A percentile compares a stretch with the other conserved stretches of the same genome.
phyloP scores from a whole-genome alignment of 495 filamentous ascomycete genomes.

The Beverwykella pulmonaria region DNA sequence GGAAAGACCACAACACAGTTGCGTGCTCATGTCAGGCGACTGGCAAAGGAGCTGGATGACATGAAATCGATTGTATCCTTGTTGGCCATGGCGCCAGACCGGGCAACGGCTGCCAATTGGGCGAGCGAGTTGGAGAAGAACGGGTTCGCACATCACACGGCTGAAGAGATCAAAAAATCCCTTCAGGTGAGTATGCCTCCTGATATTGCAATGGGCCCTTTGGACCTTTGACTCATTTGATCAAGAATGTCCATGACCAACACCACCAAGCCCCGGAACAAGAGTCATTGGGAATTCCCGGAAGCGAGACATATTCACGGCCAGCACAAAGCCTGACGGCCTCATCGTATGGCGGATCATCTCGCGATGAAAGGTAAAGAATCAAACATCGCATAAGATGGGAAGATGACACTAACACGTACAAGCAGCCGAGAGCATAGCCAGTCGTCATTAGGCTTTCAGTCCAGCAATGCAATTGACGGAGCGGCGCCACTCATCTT shows the following conservation, averaged over 20 bases:
- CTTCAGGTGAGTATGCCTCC: constrained; percentile 19
- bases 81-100: constrained; percentile 29
- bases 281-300: constrained; percentile 3
- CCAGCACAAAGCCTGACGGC: constrained; percentile 15
- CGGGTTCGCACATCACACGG: constrained; percentile 32
- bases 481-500: constrained; percentile 2
- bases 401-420: constrained; percentile 9
- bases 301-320: constrained; percentile 7
- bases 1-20: constrained; percentile 35
- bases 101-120: constrained; percentile 16
- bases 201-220: not conserved
- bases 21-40: constrained; percentile 26
- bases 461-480: constrained; percentile 7
- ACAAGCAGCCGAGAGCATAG: constrained; percentile 22
- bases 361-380: constrained; percentile 26
- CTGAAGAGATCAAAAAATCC: constrained; percentile 32
- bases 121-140: constrained; percentile 33
- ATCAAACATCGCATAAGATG: not conserved
- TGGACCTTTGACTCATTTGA: not conserved
- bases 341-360: constrained; percentile 34
- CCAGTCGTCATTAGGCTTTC: constrained; percentile 14
- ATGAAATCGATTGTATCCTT: constrained; percentile 35
- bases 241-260: constrained; percentile 7
- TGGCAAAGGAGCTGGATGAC: constrained; percentile 36
- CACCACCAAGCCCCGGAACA: constrained; percentile 5